Evolutionary conservation across 176 grass and related monocot species (phyloP), one percentile per base, ranked within the genome.

Genomic region (Dendrocalamus sinicus): DNA sequence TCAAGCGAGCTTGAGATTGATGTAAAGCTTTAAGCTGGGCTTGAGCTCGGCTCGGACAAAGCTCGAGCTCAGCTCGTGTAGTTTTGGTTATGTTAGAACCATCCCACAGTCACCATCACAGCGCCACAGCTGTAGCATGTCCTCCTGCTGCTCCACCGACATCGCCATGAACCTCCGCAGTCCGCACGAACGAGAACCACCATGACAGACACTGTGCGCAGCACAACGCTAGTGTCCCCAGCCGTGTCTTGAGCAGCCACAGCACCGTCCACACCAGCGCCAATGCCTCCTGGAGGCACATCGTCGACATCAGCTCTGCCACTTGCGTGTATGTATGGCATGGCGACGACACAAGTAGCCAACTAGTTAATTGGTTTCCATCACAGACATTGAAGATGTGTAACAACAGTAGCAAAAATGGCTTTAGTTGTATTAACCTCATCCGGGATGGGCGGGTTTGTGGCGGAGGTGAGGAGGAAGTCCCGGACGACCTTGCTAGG

Each of bases 181-280:
- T 85, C 20, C 69, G 80, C 66, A 95, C 67, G 88, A 94, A 98
- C 5, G 91, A 90, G 79, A 84, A 89, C 23, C 70, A 51, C 51
- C 76, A 59, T 10, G 83, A 82, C 77, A 98, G 39, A 53, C 93
- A 89, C 39, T 48, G 50, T 4, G 72, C 62, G 6, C 93, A 86
- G 84, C 96, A 98, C 0, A 98, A 84, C 64, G 69, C 67, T n/a
- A 98, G 85, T 69, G 96, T 91, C 12, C 96, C 93, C 5, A 94
- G 73, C 39, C 88, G 86, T 52, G 86, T 95, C 26, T 86, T 62
- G 47, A 98, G 93, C 47, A 94, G 62, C 93, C 96, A 95, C 59
- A 98, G 75, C 53, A 95, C 52, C 28, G 88, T 14, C 79, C 75
- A 80, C 74, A 95, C 91, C 71, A 98, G 86, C 61, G 75, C 71